Conservation (phyloP, 192 early-diverging fungal species). For the Backusella westeae region DNA sequence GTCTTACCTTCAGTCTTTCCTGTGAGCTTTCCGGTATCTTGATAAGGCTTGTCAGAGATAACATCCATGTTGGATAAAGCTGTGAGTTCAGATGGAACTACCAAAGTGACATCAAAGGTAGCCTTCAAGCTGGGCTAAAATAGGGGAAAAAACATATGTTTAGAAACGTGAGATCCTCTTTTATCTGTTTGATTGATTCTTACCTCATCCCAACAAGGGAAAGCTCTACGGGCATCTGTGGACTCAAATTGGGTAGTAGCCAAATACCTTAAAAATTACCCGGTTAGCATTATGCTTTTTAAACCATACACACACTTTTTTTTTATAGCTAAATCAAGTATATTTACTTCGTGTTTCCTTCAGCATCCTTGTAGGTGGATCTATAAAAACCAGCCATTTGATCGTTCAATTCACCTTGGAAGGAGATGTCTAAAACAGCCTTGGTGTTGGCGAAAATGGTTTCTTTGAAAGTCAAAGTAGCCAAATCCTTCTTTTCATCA, state of each 20-base stretch:
- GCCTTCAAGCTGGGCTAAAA: constrained; percentile 85
- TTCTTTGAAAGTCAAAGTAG: constrained; percentile 60
- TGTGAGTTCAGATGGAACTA: constrained; percentile 69
- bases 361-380: constrained; percentile 66
- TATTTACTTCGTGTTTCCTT: constrained; percentile 43
- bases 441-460: constrained; percentile 52
- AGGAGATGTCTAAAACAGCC: constrained; percentile 58
- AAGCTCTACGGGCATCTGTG: constrained; percentile 84
- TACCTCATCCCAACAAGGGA: constrained; percentile 97
- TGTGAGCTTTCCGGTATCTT: constrained; percentile 40
- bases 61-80: constrained; percentile 95
- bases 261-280: constrained; percentile 47
- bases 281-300: constrained; percentile 25
- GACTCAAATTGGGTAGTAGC: constrained; percentile 93
- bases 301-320: not conserved
- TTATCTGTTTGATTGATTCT: not conserved
- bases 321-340: not conserved
- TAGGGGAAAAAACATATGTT: not conserved
- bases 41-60: constrained; percentile 51
- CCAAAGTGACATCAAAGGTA: constrained; percentile 88
- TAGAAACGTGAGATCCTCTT: no score
- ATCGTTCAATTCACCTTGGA: constrained; percentile 75
- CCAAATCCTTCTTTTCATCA: constrained; percentile 45
- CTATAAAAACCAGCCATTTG: constrained; percentile 97
- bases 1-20: constrained; percentile 34